A percentile compares a stretch with the other conserved stretches of the same genome.
Evolutionary conservation across 257 asterid genomes (phyloP).

Genomic region (Agastache rugosa): DNA sequence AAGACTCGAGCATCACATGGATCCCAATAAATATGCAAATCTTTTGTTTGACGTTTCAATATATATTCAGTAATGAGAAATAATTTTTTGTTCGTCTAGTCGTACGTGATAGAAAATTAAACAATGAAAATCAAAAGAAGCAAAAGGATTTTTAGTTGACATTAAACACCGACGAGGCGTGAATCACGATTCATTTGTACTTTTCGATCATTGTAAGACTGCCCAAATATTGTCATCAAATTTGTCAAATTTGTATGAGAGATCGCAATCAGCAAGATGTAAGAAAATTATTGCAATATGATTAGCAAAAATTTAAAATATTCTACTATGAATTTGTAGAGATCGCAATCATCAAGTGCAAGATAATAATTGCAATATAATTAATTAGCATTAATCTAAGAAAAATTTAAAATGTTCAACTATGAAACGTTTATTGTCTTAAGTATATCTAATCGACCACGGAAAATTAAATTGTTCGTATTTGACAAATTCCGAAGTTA

Average conservation of each 20-base stretch:
- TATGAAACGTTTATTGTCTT: too few relatives aligned
- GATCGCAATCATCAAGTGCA: background rate
- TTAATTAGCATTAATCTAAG: too few relatives aligned
- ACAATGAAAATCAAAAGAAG: background rate
- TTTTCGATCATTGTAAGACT: background rate
- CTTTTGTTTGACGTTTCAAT: background rate
- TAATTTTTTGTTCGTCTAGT: background rate
- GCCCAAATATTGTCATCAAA: background rate
- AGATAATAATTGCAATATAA: background rate
- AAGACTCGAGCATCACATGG: constrained; percentile 7
- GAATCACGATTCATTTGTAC: constrained; percentile 2
- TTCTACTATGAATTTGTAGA: background rate
- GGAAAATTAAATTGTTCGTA: too few relatives aligned
- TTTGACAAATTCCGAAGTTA: too few relatives aligned
- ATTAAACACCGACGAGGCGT: constrained; percentile 31
- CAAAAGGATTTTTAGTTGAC: constrained; percentile 17
- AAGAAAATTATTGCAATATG: background rate
- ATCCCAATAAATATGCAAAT: background rate
- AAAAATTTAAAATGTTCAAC: background rate
- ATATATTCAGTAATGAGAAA: background rate
- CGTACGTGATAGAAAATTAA: background rate
- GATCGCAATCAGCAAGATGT: background rate
- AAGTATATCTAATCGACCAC: too few relatives aligned
- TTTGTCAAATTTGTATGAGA: background rate
- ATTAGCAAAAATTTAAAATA: background rate